Evolutionary conservation across 345 rosid species (phyloP), one percentile per base, ranked within the genome.

Genomic region (Rhizophora apiculata): DNA sequence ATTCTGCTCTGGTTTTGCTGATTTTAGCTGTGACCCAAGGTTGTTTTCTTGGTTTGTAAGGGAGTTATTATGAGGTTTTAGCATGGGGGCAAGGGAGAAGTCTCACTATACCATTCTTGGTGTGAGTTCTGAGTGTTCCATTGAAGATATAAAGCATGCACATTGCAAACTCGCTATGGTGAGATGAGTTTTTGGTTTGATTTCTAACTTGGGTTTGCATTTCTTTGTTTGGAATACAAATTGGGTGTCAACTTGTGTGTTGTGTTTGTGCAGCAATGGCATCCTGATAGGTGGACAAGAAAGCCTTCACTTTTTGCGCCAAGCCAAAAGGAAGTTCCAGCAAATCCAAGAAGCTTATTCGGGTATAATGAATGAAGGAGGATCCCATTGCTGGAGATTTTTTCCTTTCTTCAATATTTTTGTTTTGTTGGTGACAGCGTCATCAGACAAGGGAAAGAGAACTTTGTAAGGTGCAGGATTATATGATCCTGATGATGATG

Each of bases 121-220:
- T 30, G 81, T 85, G 19, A 46, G 55, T 49, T 67, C 74, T 0
- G 76, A 74, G 52, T 83, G 86, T 51, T 78, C 90, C 39, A 2
- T 29, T 46, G 76, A 80, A 31, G 87, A 84, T 11, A 82, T 88
- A n/a, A 78, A 76, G 63, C 80, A 80, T 3, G 87, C 90, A 37
- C 86, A 86, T 70, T 86, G 79, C 24, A 81, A 72, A 81, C 87
- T 88, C 24, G 93, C 93, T 6, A 73, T 84, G 93, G 90, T 86
- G 72, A 76, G 73, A 4, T 56, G 27, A 20, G 8, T 24, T 18
- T 8, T 46, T 19, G 36, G 15, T 15, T 24, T 39, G 9, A 9
- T 29, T 68, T 20, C 51, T 43, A 43, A 43, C 49, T 3, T 43
- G 49, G 19, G 49, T 39, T 39, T 43, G 19, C 5, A 11, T 2